Evolutionary conservation across 2,329 filamentous ascomycete genomes (phyloP).

Genomic region (Phialophora chinensis): DNA sequence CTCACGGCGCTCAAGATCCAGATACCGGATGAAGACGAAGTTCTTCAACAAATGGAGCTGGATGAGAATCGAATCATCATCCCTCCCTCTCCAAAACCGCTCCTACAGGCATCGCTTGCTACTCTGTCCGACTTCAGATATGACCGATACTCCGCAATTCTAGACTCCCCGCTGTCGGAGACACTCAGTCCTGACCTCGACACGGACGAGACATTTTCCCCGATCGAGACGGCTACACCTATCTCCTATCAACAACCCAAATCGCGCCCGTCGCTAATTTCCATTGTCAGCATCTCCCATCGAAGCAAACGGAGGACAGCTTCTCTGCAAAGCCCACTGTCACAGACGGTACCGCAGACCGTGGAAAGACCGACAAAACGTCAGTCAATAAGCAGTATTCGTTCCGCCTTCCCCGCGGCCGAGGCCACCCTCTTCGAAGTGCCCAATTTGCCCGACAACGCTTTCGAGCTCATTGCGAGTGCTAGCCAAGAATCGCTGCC

Average conservation of each 20-base stretch:
- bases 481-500: slow-evolving; percentile 34
- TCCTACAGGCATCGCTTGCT: slow-evolving; percentile 35
- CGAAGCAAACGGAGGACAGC: slow-evolving; percentile 26
- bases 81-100: slow-evolving; percentile 26
- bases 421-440: slow-evolving; percentile 35
- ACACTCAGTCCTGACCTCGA: slow-evolving; percentile 27
- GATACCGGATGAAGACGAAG: slow-evolving; percentile 26
- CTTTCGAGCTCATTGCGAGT: slow-evolving; percentile 35
- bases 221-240: slow-evolving; percentile 37
- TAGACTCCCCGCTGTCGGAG: slow-evolving; percentile 31
- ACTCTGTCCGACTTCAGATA: slow-evolving; percentile 35
- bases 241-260: slow-evolving; percentile 36
- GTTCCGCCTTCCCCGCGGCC: slow-evolving; percentile 32
- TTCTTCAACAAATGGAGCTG: slow-evolving; percentile 17
- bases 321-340: slow-evolving; percentile 29
- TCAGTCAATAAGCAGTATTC: slow-evolving; percentile 25
- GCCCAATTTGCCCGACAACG: slow-evolving; percentile 34
- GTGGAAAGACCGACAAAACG: slow-evolving; percentile 27
- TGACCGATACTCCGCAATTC: slow-evolving; percentile 32
- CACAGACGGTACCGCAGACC: slow-evolving; percentile 14
- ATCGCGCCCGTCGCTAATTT: slow-evolving; percentile 37
- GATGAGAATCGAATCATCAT: slow-evolving; percentile 25
- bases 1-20: slow-evolving; percentile 28
- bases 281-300: slow-evolving; percentile 29
- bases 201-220: slow-evolving; percentile 32